phyloP scores from a whole-genome alignment of 2,329 filamentous ascomycete genomes.

The Balansia obtecta region DNA sequence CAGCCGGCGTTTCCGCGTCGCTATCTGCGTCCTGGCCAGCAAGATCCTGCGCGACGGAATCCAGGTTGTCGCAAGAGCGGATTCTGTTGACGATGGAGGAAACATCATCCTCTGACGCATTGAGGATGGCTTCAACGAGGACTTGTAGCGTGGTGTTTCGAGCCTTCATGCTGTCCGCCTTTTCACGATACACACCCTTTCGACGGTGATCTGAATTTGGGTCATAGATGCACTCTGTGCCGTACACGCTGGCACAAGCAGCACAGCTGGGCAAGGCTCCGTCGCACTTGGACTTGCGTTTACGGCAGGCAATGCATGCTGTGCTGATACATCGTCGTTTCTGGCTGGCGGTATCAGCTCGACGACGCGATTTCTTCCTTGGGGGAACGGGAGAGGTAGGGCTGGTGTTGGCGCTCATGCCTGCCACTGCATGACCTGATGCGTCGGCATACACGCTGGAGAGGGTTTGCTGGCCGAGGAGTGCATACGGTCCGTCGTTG shows the following conservation, averaged over 20 bases:
- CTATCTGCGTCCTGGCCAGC: conserved; percentile 26
- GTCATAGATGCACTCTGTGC: conserved; percentile 85
- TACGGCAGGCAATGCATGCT: conserved; percentile 70
- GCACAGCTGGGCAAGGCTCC: conserved; percentile 85
- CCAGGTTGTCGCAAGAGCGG: conserved; percentile 65
- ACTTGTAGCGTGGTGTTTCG: conserved; percentile 79
- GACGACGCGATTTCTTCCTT: conserved; percentile 40
- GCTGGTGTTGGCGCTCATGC: neutral
- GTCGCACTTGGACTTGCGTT: conserved; percentile 80
- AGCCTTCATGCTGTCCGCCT: conserved; percentile 78
- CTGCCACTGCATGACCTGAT: neutral
- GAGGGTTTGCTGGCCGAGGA: neutral
- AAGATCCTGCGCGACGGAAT: conserved; percentile 41
- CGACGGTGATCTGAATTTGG: conserved; percentile 91
- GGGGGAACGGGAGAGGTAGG: conserved; percentile 10
- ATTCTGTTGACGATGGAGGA: conserved; percentile 73
- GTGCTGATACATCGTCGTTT: conserved; percentile 74
- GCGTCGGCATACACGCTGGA: neutral
- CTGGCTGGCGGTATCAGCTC: conserved; percentile 33
- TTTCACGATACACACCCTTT: conserved; percentile 94
- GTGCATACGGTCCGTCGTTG: neutral
- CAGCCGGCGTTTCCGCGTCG: conserved; percentile 18
- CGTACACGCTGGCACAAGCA: conserved; percentile 90
- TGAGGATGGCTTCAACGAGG: conserved; percentile 85
- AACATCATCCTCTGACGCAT: conserved; percentile 80